Conservation (phyloP, 441 rosid species). For the Dalechampia spathulata region DNA sequence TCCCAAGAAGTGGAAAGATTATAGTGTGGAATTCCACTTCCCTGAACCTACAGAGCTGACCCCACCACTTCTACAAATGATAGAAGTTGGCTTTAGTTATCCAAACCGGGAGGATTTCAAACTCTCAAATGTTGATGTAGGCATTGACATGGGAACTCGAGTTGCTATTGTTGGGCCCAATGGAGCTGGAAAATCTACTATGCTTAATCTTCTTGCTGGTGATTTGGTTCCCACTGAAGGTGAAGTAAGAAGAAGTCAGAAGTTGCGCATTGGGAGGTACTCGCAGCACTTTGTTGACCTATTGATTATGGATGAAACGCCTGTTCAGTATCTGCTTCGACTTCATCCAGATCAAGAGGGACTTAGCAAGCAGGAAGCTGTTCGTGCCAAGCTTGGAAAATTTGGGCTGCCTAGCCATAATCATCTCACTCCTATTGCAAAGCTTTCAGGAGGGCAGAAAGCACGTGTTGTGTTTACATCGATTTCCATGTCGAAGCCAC, state of each 20-base stretch:
- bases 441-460: constrained; percentile 89
- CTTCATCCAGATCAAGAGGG: constrained; percentile 96
- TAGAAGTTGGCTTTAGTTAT: constrained; percentile 81
- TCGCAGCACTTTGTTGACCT: constrained; percentile 92
- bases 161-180: constrained; percentile 93
- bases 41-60: constrained; percentile 95
- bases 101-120: constrained; percentile 74
- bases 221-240: constrained; percentile 80
- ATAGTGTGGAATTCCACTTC: constrained; percentile 84
- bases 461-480: constrained; percentile 86
- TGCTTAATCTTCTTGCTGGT: constrained; percentile 89
- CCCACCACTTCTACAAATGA: constrained; percentile 80
- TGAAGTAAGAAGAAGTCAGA: constrained; percentile 78
- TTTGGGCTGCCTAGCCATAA: constrained; percentile 86
- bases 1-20: constrained; percentile 82
- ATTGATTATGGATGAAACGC: constrained; percentile 88
- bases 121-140: constrained; percentile 73
- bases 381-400: constrained; percentile 91
- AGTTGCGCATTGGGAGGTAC: constrained; percentile 81
- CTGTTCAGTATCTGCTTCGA: constrained; percentile 88
- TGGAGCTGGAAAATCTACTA: constrained; percentile 92
- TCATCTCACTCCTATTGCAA: constrained; percentile 76
- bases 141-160: constrained; percentile 94
- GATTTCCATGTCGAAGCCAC: constrained; percentile 85
- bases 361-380: constrained; percentile 82